Evolutionary conservation across 208 protist species (phyloP).

Genomic region (Angomonas deanei): DNA sequence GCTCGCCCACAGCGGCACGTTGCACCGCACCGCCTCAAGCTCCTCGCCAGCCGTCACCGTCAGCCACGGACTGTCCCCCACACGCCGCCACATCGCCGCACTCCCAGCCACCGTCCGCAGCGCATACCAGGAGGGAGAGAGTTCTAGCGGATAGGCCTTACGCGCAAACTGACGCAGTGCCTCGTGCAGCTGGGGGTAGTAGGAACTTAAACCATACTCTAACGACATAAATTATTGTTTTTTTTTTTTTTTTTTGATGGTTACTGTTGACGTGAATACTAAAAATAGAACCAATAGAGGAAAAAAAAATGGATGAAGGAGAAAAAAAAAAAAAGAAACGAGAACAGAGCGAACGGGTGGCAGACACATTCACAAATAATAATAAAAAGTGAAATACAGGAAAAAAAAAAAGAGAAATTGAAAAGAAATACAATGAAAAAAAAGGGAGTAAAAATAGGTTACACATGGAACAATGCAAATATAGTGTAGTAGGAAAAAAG

Average conservation of each 20-base stretch:
- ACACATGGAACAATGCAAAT: too few relatives aligned
- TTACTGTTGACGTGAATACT: too few relatives aligned
- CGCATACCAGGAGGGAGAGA: not conserved
- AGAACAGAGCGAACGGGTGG: too few relatives aligned
- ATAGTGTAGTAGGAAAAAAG: too few relatives aligned
- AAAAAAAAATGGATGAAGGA: constrained; percentile 7
- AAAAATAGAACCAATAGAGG: not conserved
- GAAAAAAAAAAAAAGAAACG: constrained; percentile 9
- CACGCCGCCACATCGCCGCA: not conserved
- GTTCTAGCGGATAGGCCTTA: not conserved
- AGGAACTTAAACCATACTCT: not conserved
- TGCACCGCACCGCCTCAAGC: not conserved
- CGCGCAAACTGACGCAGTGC: not conserved
- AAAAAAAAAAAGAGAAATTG: not conserved
- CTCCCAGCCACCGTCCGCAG: constrained; percentile 7
- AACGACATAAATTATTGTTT: too few relatives aligned
- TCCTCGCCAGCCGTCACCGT: not conserved
- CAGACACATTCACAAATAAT: too few relatives aligned
- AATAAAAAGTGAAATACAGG: too few relatives aligned
- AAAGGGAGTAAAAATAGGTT: too few relatives aligned
- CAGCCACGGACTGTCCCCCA: not conserved
- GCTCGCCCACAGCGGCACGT: constrained; percentile 17
- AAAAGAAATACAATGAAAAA: too few relatives aligned
- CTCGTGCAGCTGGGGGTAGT: not conserved
- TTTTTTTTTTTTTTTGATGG: too few relatives aligned